Conservation (phyloP, 306 rosid species). For the Inga leiocalycina region DNA sequence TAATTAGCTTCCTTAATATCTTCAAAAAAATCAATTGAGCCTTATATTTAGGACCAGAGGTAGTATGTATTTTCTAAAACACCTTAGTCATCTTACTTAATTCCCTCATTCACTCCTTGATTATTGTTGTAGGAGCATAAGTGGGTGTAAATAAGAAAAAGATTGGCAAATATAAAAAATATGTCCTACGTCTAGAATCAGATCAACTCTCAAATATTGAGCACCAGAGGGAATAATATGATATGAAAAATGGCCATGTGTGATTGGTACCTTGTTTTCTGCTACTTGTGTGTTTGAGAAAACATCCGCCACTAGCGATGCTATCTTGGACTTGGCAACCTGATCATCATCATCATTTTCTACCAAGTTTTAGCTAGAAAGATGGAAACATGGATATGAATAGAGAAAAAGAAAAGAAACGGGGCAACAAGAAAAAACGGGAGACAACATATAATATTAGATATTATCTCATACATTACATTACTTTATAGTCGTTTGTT, state of each 20-base stretch:
- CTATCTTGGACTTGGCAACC: slow-evolving; percentile 85
- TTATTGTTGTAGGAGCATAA: too few species aligned
- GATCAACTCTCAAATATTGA: too few species aligned
- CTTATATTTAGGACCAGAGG: too few species aligned
- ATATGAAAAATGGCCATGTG: neutral
- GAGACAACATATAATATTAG: slow-evolving; percentile 39
- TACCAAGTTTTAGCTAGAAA: slow-evolving; percentile 3
- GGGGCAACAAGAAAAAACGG: neutral
- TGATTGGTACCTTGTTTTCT: slow-evolving; percentile 77
- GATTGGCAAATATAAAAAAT: too few species aligned
- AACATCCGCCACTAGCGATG: slow-evolving; percentile 80
- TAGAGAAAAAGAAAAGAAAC: neutral
- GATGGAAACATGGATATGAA: slow-evolving; percentile 28
- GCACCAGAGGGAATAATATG: too few species aligned
- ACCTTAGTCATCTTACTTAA: too few species aligned
- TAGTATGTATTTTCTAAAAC: too few species aligned
- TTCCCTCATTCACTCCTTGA: too few species aligned
- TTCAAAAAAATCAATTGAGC: too few species aligned
- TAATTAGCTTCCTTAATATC: too few species aligned
- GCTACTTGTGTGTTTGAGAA: slow-evolving; percentile 90
- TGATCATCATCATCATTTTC: slow-evolving; percentile 33
- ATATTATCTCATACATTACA: slow-evolving; percentile 93
- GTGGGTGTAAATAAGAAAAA: too few species aligned
- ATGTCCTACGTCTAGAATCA: too few species aligned
- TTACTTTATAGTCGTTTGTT: slow-evolving; percentile 97